Evolutionary conservation across 257 asterid genomes (phyloP), one percentile per base, ranked within the genome.

Genomic region (Voacanga thouarsii): DNA sequence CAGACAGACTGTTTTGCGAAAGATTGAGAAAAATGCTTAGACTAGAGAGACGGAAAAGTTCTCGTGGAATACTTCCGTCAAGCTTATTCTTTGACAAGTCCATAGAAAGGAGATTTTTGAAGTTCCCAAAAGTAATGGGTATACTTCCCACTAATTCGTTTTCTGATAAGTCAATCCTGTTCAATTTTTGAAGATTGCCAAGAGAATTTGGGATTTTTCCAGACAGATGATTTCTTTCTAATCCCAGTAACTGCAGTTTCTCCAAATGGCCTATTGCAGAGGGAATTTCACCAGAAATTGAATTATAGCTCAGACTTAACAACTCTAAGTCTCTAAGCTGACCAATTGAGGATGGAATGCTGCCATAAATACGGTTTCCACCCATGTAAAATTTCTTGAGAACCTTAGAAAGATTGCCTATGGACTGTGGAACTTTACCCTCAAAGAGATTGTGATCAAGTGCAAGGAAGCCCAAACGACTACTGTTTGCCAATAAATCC

Each of bases 291-390:
- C 94, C 92, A 1, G 90, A 85, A 69, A 89, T 51, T 0, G 80
- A 56, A 72, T 39, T 67, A 12, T 85, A 64, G 24, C 87, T 80
- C 81, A 88, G 9, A 64, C 82, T 84, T 55, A 91, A 63, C 59
- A 85, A 70, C 2, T 80, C 79, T 76, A 91, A 79, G 28, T 83
- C 82, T 39, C 59, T 76, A 12, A 91, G 90, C 45, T 79, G 87
- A 63, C 90, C 87, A 73, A 89, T 82, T 70, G 94, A 86, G 77
- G 89, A 45, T 18, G 92, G 94, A n/a, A 89, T 86, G 24, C 59
- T 41, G 12, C 96, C 90, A 43, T 64, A 51, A 6, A 88, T 75
- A 12, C 74, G 79, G 67, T 89, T 89, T 59, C 87, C 87, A 4
- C 89, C 92, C 91, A 89, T 86, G 86, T 77, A 86, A 0, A 89